Base-by-base conservation (phyloP, 345 rosid genomes). In the Boechera stricta region DNA sequence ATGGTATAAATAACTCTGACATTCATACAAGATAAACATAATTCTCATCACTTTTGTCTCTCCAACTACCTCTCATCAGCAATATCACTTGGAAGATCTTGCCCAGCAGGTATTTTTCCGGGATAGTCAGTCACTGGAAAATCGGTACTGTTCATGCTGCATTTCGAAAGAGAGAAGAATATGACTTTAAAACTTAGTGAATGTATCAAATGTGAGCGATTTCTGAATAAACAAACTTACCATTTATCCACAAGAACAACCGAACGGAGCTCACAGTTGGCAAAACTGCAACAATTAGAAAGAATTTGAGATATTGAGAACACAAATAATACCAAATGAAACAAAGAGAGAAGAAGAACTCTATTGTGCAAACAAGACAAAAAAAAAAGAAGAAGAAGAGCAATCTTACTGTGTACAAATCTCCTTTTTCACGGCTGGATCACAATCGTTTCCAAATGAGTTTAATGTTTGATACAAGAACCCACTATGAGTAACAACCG, bases 261-360 rank as follows among this genome's bases (percentile, higher is more conserved):
- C 0, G 98, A 90, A 2, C 92, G 92, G 28, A 89, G 92, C 86
- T 88, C 92, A 69, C 98, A 87, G 38, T 92, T 92, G 1, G 82
- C 77, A 60, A 92, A 90, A 60, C 96, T 92, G 88, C 85, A 77
- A 38, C 71, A 16, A 39, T 29, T 15, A 32, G 32, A 74, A 74
- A 15, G 28, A n/a, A 57, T 12, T 62, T 62, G 3, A 1, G 32
- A 11, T 67, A 29, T 8, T 31, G 18, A 75, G 36, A 77, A 21
- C 32, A 42, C 8, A 24, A 21, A 21, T 21, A 79, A 69, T 18
- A 47, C 47, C 35, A 21, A 13, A 58, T 26, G 24, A 54, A 41
- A 44, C n/a, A 58, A 58, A 71, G 53, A 69, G 5, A 67, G 10
- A 61, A 5, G 1, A 35, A 57, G 57, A 47, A 42, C 41, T 21